A percentile compares a stretch with the other conserved stretches of the same genome.
These are phyloP conservation scores for Cyberlindnera euphorbiiphila DNA, from an alignment of 805 yeast genomes.

Conservation along the genomic window DNA sequence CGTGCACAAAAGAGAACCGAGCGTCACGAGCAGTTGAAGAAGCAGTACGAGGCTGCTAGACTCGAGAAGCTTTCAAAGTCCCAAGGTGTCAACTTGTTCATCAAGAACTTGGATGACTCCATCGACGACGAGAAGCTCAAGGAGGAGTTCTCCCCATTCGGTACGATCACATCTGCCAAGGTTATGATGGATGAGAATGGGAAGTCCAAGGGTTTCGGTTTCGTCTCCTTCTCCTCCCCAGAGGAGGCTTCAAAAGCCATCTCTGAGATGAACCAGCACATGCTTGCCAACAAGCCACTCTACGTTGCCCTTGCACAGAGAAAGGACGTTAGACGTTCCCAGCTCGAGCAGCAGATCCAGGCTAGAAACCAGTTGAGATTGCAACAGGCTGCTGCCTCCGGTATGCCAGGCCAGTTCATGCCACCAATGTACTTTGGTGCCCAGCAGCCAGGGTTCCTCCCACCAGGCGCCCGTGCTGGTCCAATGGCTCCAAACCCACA, in stretches of 20 bases:
- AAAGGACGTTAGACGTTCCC: conserved; percentile 95
- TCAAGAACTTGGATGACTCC: conserved; percentile 93
- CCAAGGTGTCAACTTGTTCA: conserved; percentile 96
- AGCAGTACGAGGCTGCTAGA: conserved; percentile 88
- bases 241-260: conserved; percentile 99
- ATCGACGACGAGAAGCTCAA: conserved; percentile 87
- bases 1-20: conserved; percentile 99
- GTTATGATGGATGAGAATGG: conserved; percentile 94
- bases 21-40: conserved; percentile 92
- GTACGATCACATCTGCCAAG: conserved; percentile 92
- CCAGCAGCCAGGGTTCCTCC: conserved; percentile 72
- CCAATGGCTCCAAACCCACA: conserved; percentile 81
- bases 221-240: conserved; percentile 95
- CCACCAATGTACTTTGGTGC: conserved; percentile 67
- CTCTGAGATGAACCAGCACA: conserved; percentile 96
- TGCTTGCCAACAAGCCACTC: conserved; percentile 92
- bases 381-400: conserved; percentile 92
- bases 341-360: conserved; percentile 95
- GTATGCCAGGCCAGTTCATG: conserved; percentile 83
- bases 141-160: conserved; percentile 91
- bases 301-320: conserved; percentile 99
- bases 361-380: conserved; percentile 98
- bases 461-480: conserved; percentile 81
- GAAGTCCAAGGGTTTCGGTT: conserved; percentile 97
- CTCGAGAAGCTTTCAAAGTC: conserved; percentile 88